These are phyloP conservation scores for Pontederia paniculata DNA, from an alignment of 176 grass and related monocot genomes.

Conservation along the genomic window DNA sequence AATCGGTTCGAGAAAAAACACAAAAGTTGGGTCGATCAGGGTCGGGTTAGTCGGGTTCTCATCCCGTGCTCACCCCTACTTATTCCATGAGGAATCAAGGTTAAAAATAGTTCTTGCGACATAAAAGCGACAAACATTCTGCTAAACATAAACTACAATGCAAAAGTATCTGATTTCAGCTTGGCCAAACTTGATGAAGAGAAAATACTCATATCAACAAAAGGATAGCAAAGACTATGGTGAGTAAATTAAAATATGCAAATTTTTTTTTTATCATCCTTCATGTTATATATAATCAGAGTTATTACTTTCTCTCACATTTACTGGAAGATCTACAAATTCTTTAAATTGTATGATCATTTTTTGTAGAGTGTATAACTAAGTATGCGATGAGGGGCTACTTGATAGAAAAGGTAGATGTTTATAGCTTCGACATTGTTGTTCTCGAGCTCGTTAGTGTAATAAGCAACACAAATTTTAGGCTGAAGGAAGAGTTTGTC, in stretches of 20 bases:
- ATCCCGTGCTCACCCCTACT: no score
- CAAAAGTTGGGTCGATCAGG: no score
- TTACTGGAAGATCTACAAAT: background rate
- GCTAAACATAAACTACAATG: slow-evolving; percentile 55
- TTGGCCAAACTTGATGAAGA: slow-evolving; percentile 86
- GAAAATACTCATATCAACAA: slow-evolving; percentile 48
- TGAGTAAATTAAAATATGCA: no score
- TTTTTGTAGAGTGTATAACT: no score
- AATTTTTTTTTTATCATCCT: background rate
- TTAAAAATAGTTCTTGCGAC: slow-evolving; percentile 83
- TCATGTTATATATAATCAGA: background rate
- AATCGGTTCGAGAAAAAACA: no score
- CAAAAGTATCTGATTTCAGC: slow-evolving; percentile 95
- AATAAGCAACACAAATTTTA: no score
- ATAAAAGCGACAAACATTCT: slow-evolving; percentile 92
- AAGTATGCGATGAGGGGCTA: no score
- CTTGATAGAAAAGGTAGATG: slow-evolving; percentile 22
- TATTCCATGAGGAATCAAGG: slow-evolving; percentile 77
- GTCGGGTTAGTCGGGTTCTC: no score
- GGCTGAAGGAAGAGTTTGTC: no score
- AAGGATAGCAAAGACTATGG: slow-evolving; percentile 66
- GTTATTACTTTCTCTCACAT: slow-evolving; percentile 12
- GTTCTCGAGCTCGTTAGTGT: no score
- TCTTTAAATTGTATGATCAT: slow-evolving; percentile 6
- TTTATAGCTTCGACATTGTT: slow-evolving; percentile 9